Evolutionary conservation across 2,329 filamentous ascomycete species (phyloP), one percentile per base, ranked within the genome.

Genomic region (Sporothrix sp.): DNA sequence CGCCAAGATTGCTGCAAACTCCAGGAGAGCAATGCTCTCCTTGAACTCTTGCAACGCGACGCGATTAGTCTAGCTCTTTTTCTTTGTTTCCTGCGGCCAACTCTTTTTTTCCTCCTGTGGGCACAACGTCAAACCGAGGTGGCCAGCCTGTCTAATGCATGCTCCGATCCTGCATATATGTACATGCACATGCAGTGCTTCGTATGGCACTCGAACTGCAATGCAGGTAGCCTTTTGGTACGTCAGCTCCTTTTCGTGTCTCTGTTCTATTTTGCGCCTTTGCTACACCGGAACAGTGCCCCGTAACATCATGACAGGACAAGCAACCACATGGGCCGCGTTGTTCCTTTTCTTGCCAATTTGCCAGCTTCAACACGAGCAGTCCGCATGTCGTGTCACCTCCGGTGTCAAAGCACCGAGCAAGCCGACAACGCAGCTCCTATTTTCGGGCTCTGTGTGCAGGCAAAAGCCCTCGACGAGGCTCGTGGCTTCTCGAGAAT

Each of bases 31-130:
- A 25, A 33, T 36, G 18, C 4, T 35, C 33, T 25, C 28, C 25
- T 45, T 36, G 16, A 39, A 39, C 10, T 39, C 20, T n/a, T 48
- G 25, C 36, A 40, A 23, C 46, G 36, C 36, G 46, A 48, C 36
- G 36, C 36, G 20, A 39, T 48, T 36, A 38, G 39, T 48, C 35
- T 39, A 32, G 30, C 13, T 39, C 33, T n/a, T n/a, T 32, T n/a
- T 13, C 23, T 13, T 14, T 27, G 4, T 30, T 20, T 30, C 25
- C 28, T 21, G 23, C 14, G 16, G 45, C 7, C 35, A 32, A 21
- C 23, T 30, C n/a, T 27, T 18, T n/a, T 36, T n/a, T 46, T 32
- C 32, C 36, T 35, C n/a, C n/a, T n/a, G n/a, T n/a, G n/a, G n/a
- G n/a, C n/a, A n/a, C n/a, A n/a, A n/a, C n/a, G n/a, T n/a, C n/a